These are phyloP conservation scores for Sugiyamaella americana DNA, from an alignment of 805 yeast species.

Conservation along the genomic window DNA sequence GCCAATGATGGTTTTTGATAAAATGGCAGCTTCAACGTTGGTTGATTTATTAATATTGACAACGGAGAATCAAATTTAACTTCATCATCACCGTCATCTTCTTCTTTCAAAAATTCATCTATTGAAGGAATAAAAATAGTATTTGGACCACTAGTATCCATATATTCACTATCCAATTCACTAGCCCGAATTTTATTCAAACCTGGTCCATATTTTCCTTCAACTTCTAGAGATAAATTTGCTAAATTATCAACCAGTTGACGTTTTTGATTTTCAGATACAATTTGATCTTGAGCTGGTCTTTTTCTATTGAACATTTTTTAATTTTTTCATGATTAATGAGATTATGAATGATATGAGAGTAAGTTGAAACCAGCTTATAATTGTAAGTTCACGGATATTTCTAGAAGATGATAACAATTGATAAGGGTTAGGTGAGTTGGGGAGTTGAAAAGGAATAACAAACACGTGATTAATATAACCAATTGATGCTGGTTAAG, in stretches of 20 bases:
- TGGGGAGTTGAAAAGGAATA: too few relatives aligned
- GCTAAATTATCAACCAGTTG: slow-evolving; percentile 14
- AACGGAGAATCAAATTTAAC: slow-evolving; percentile 17
- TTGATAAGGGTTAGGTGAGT: too few relatives aligned
- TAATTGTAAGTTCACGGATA: too few relatives aligned
- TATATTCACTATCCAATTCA: slow-evolving; percentile 7
- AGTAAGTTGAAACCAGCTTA: too few relatives aligned
- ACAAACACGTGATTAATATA: too few relatives aligned
- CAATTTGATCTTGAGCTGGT: slow-evolving; percentile 3
- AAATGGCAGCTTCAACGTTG: slow-evolving; percentile 9
- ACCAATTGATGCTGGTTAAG: too few relatives aligned
- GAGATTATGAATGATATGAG: too few relatives aligned
- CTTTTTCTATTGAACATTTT: slow-evolving; percentile 3
- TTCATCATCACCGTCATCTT: slow-evolving; percentile 16
- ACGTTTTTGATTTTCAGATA: slow-evolving; percentile 36
- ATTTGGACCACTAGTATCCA: slow-evolving; percentile 19
- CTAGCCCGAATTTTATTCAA: not conserved
- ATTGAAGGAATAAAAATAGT: slow-evolving; percentile 24
- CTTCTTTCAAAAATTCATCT: slow-evolving; percentile 21
- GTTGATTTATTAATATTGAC: slow-evolving; percentile 3
- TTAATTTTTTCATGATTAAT: too few relatives aligned
- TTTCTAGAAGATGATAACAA: too few relatives aligned
- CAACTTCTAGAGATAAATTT: slow-evolving; percentile 8
- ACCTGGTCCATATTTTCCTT: slow-evolving; percentile 1
- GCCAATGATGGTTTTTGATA: slow-evolving; percentile 17